These are phyloP conservation scores for Geotrichum cucujoidarum DNA, from an alignment of 1,139 yeast species.

Conservation along the genomic window DNA sequence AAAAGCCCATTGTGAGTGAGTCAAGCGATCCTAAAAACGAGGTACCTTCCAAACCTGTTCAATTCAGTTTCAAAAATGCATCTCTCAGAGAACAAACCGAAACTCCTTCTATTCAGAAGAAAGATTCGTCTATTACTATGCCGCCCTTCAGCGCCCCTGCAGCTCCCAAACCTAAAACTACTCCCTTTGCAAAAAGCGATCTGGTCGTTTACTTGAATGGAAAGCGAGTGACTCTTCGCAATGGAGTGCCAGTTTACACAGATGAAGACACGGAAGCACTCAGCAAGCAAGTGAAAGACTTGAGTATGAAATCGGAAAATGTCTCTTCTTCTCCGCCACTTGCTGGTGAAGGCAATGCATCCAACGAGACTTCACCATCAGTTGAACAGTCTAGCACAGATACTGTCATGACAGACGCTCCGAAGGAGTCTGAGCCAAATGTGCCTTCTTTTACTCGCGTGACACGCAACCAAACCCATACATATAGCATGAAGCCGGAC, in stretches of 20 bases:
- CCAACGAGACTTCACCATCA: too few relatives aligned
- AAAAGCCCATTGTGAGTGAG: too few relatives aligned
- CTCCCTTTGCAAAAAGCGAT: too few relatives aligned
- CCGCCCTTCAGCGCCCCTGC: too few relatives aligned
- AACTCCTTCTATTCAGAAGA: background rate
- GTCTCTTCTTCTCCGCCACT: background rate
- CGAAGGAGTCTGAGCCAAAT: background rate
- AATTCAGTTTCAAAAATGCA: too few relatives aligned
- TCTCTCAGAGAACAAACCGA: constrained; percentile 1
- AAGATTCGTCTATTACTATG: too few relatives aligned
- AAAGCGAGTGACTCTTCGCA: background rate
- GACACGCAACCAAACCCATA: constrained; percentile 7
- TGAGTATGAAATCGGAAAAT: background rate
- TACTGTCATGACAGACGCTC: background rate
- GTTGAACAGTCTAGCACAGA: background rate
- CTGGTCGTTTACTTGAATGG: background rate
- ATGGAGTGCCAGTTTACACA: background rate
- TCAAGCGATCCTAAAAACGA: too few relatives aligned
- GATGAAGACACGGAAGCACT: background rate
- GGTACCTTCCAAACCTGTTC: too few relatives aligned
- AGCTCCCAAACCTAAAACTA: too few relatives aligned
- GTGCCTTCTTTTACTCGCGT: constrained; percentile 7
- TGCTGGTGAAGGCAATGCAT: background rate
- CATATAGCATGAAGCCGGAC: background rate
- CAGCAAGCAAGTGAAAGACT: background rate